These are phyloP conservation scores for Vachellia collinsii DNA, from an alignment of 306 rosid species.

Conservation along the genomic window DNA sequence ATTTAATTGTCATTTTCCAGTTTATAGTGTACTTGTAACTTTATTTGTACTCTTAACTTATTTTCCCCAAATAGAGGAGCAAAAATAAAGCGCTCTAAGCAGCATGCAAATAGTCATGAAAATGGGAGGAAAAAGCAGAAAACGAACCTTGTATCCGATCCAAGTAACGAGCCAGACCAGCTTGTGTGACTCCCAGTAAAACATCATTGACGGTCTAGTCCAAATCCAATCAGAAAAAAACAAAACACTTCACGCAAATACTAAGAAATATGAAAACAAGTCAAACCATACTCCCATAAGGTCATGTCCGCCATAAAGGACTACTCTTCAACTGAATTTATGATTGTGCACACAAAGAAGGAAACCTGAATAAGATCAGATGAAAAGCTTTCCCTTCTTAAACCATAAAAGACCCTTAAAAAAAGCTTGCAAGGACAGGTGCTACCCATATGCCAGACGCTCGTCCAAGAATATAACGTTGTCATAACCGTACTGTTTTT, in stretches of 20 bases:
- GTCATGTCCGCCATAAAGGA: background rate
- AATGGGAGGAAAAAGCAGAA: background rate
- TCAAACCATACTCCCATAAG: background rate
- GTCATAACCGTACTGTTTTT: background rate
- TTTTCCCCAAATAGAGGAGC: too few relatives aligned
- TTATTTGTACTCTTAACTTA: background rate
- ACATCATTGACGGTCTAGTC: constrained; percentile 69
- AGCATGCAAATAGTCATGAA: background rate
- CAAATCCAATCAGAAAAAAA: constrained; percentile 21
- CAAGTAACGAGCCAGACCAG: constrained; percentile 56
- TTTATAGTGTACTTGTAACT: background rate
- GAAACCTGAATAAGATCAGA: background rate
- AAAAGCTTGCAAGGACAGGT: background rate
- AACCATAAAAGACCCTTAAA: background rate
- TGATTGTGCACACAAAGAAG: background rate
- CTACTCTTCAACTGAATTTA: background rate
- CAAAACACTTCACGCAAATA: background rate
- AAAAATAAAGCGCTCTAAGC: background rate
- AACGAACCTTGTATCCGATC: constrained; percentile 53
- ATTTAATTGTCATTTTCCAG: background rate
- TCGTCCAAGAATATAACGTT: too few relatives aligned
- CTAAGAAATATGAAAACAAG: background rate
- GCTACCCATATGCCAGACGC: background rate
- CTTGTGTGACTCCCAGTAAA: constrained; percentile 69
- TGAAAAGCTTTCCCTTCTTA: background rate